Conservation (phyloP, 495 filamentous ascomycete genomes). For the Podospora australis region DNA sequence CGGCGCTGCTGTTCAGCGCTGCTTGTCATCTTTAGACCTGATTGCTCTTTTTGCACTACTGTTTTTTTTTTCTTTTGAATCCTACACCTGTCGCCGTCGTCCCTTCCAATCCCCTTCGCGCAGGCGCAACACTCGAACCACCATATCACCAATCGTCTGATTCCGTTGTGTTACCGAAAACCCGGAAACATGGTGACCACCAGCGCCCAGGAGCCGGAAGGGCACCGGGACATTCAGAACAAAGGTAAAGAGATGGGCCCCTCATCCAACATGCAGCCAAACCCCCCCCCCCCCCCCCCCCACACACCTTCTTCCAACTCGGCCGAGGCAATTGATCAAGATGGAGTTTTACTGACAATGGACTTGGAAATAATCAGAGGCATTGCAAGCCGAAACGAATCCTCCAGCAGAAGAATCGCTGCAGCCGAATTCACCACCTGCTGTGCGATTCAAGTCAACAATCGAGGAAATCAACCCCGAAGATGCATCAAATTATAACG, state of each 20-base stretch:
- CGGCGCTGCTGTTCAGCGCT: background rate
- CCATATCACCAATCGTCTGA: background rate
- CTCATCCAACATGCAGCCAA: background rate
- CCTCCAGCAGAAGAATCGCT: slow-evolving; percentile 1
- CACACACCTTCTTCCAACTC: slow-evolving; percentile 9
- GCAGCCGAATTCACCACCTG: slow-evolving; percentile 27
- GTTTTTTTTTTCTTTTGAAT: slow-evolving; percentile 7
- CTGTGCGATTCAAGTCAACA: slow-evolving; percentile 72
- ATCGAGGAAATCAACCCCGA: slow-evolving; percentile 69
- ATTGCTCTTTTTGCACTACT: slow-evolving; percentile 8
- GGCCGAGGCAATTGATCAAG: slow-evolving; percentile 8
- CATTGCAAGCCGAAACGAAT: slow-evolving; percentile 10
- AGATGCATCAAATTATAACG: no score
- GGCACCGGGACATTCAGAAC: slow-evolving; percentile 10
- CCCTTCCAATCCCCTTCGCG: slow-evolving; percentile 4
- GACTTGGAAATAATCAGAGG: background rate
- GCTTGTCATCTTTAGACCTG: slow-evolving; percentile 4
- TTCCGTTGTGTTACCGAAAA: background rate
- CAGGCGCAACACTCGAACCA: slow-evolving; percentile 1
- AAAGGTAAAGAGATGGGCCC: slow-evolving; percentile 18
- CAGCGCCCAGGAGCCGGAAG: slow-evolving; percentile 12
- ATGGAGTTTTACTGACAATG: slow-evolving; percentile 9
- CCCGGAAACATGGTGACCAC: slow-evolving; percentile 15
- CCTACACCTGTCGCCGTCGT: slow-evolving; percentile 5
- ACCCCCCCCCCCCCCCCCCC: slow-evolving; percentile 21